Evolutionary conservation across 140 eudicot species (phyloP).

Genomic region (Flaveria floridana): DNA sequence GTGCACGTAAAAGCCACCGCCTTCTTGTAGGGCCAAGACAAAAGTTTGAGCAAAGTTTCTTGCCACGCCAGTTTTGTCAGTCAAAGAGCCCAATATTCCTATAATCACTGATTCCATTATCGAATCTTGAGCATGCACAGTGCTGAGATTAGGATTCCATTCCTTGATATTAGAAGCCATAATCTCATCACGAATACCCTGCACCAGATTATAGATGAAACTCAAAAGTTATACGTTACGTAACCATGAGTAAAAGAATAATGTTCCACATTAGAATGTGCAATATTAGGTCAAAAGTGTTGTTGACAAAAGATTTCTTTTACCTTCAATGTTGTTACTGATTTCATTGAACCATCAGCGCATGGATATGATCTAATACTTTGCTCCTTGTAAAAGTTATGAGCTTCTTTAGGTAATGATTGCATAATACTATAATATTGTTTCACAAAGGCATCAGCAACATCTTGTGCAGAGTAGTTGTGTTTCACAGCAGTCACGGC

Average conservation of each 20-base stretch:
- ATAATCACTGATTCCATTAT: constrained; percentile 40
- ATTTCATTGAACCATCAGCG: constrained; percentile 36
- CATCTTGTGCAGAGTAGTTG: constrained; percentile 35
- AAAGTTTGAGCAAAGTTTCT: constrained; percentile 45
- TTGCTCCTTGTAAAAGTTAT: constrained; percentile 31
- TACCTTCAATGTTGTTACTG: constrained; percentile 34
- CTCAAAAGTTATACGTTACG: neutral
- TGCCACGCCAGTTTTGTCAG: constrained; percentile 39
- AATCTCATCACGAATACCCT: constrained; percentile 44
- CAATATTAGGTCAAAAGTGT: neutral
- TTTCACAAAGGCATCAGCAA: constrained; percentile 35
- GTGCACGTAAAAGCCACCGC: constrained; percentile 55
- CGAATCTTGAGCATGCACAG: constrained; percentile 52
- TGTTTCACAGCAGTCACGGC: neutral
- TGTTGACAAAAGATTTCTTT: neutral
- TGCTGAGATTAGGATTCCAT: constrained; percentile 40
- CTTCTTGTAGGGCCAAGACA: constrained; percentile 55
- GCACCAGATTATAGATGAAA: constrained; percentile 28
- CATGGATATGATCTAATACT: constrained; percentile 27
- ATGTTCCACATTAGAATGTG: neutral
- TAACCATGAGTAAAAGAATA: neutral
- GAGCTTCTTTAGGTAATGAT: constrained; percentile 20
- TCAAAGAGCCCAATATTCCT: constrained; percentile 46
- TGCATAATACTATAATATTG: constrained; percentile 30
- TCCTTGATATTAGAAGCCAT: constrained; percentile 40